These are phyloP conservation scores for Suhomyces emberorum DNA, from an alignment of 805 yeast species.

Conservation along the genomic window DNA sequence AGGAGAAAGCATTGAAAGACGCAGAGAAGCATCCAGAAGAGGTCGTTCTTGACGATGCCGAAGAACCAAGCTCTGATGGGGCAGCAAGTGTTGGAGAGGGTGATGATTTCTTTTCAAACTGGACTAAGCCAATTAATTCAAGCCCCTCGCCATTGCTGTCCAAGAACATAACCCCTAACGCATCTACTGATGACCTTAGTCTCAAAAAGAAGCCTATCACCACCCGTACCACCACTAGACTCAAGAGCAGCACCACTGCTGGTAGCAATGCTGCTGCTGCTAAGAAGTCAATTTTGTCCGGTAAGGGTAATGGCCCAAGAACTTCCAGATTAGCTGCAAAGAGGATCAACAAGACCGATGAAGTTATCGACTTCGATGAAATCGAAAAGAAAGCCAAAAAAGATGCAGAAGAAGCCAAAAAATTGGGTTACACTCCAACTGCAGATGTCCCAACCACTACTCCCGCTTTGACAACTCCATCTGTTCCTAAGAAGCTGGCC, in stretches of 20 bases:
- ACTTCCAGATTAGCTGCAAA: conserved; percentile 57
- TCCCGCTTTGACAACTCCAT: conserved; percentile 9
- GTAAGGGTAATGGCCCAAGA: conserved; percentile 51
- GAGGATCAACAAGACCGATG: conserved; percentile 45
- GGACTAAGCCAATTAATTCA: conserved; percentile 75
- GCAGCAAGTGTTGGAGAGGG: conserved; percentile 16
- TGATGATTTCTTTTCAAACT: conserved; percentile 88
- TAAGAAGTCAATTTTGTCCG: conserved; percentile 39
- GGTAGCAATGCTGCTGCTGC: conserved; percentile 20
- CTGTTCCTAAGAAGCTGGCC: conserved; percentile 3
- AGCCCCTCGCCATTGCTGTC: conserved; percentile 52
- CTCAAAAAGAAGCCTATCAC: conserved; percentile 12
- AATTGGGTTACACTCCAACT: conserved; percentile 49
- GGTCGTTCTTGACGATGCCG: conserved; percentile 58
- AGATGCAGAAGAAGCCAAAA: conserved; percentile 69
- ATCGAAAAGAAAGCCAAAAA: conserved; percentile 74
- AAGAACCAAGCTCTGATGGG: conserved; percentile 40
- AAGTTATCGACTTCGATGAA: conserved; percentile 55
- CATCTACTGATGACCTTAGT: conserved; percentile 33
- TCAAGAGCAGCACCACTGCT: conserved; percentile 17
- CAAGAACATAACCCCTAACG: conserved; percentile 42
- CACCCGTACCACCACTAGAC: conserved; percentile 24
- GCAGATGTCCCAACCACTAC: conserved; percentile 2
- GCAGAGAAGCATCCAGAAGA: conserved; percentile 67
- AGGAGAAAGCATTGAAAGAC: conserved; percentile 64